Evolutionary conservation across 352 stramenopile genomes (phyloP), one percentile per base, ranked within the genome.

Genomic region (Globisporangium cystogenes): DNA sequence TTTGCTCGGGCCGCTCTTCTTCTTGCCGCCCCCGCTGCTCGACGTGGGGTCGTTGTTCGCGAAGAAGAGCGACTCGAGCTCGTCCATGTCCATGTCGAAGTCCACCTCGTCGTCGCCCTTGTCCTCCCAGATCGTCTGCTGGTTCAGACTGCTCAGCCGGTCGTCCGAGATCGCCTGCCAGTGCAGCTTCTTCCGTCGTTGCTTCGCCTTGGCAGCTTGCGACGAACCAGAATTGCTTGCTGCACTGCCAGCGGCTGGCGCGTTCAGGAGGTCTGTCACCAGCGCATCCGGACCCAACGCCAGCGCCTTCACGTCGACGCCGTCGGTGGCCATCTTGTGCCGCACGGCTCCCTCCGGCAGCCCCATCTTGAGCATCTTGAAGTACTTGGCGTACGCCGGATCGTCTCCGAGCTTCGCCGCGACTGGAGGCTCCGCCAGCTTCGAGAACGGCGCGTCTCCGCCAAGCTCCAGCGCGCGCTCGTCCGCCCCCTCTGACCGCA

Each of bases 281-380:
- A 69, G 67, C 12, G 69, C 74, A 31, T 94, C 72, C 0, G 75
- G 67, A 0, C 86, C 83, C 4, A 93, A 57, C 2, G 89, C 82
- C 2, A 96, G 53, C 8, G 81, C 73, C 33, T 59, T 59, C 11
- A 69, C 50, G 65, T 96, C 67, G 3, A 70, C 57, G 29, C 59
- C 59, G 16, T 82, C 71, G 42, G 64, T 65, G 4, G 60, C 42
- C 67, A 98, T 86, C 47, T 96, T 96, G 56, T 96, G 82, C 7
- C 74, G 67, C 0, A 97, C 86, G 8, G 87, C 85, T 10, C 78
- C 86, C 27, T 84, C 69, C 1, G 87, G 86, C 3, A 97, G 55
- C n/a, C 91, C 90, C 65, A 97, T 80, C 61, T 96, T 90, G 7
- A 97, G 66, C 91, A 98, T 97, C 51, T 95, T 94, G 61, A 98